phyloP scores from a whole-genome alignment of 768 basidiomycete genomes.

The Tulasnella sp. region DNA sequence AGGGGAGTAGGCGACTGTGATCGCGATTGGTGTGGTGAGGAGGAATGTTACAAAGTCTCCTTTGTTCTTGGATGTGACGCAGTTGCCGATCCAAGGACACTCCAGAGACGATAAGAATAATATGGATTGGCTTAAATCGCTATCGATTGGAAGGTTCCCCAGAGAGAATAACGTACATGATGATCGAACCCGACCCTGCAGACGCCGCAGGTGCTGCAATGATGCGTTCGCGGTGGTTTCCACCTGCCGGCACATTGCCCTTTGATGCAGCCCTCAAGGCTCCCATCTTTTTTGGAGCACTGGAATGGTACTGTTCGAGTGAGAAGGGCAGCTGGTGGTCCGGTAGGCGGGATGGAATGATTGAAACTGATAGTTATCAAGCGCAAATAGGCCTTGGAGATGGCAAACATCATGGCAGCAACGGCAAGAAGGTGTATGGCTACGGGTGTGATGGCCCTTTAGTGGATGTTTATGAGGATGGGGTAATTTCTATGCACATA shows the following conservation, averaged over 20 bases:
- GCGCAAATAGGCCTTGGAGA: neutral
- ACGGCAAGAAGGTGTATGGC: neutral
- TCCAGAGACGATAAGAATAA: neutral
- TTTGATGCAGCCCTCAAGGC: slow-evolving; percentile 24
- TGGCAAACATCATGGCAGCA: neutral
- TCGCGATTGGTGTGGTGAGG: slow-evolving; percentile 22
- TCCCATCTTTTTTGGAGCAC: slow-evolving; percentile 17
- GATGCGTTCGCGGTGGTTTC: slow-evolving; percentile 29
- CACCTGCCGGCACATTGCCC: slow-evolving; percentile 26
- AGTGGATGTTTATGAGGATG: neutral
- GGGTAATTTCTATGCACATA: neutral
- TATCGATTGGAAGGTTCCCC: slow-evolving; percentile 7
- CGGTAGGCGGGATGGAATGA: neutral
- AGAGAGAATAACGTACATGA: slow-evolving; percentile 24
- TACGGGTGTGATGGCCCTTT: neutral
- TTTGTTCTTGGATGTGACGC: slow-evolving; percentile 25
- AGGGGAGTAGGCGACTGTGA: slow-evolving; percentile 17
- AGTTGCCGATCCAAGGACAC: slow-evolving; percentile 24
- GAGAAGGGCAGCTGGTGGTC: neutral
- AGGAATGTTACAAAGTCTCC: slow-evolving; percentile 24
- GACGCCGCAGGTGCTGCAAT: slow-evolving; percentile 26
- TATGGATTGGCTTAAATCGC: neutral
- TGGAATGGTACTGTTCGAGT: slow-evolving; percentile 15
- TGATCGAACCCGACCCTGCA: slow-evolving; percentile 30
- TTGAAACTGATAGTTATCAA: neutral